A percentile compares a stretch with the other conserved stretches of the same genome.
Conservation (phyloP, 2,329 filamentous ascomycete genomes). For the Fusarium acutatum region DNA sequence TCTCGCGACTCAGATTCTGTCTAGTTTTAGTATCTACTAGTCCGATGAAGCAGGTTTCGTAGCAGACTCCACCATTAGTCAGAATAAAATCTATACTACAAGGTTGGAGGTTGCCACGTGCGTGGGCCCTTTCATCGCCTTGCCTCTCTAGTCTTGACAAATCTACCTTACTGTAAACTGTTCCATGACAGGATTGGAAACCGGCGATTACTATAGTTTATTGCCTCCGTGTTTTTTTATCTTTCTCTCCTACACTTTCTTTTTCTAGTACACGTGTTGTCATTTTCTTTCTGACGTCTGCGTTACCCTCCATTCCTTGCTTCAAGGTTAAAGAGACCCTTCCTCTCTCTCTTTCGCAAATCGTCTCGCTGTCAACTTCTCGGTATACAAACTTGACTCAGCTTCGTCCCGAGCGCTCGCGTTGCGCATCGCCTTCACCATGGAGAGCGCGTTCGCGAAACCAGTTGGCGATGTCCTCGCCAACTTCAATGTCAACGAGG, state of each 20-base stretch:
- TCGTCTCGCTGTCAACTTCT: neutral
- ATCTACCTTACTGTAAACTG: constrained; percentile 29
- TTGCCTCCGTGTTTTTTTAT: constrained; percentile 26
- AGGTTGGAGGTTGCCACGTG: constrained; percentile 45
- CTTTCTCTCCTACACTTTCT: constrained; percentile 20
- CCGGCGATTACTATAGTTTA: constrained; percentile 24
- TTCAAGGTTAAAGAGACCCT: constrained; percentile 1
- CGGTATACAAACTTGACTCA: constrained; percentile 15
- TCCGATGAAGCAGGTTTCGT: neutral
- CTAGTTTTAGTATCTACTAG: neutral
- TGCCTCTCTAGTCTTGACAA: constrained; percentile 41
- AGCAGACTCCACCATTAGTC: neutral
- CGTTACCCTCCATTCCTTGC: constrained; percentile 8
- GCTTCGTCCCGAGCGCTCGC: constrained; percentile 25
- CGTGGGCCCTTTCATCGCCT: constrained; percentile 43
- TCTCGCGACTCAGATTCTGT: constrained; percentile 8
- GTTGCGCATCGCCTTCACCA: constrained; percentile 46
- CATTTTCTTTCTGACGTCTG: constrained; percentile 10
- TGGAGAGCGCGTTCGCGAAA: constrained; percentile 71
- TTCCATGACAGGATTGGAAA: constrained; percentile 42
- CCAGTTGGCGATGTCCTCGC: constrained; percentile 66
- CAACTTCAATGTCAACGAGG: constrained; percentile 64
- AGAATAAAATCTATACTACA: neutral
- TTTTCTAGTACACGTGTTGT: constrained; percentile 6
- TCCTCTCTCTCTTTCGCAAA: constrained; percentile 26